These are phyloP conservation scores for Aspergillus nidulans DNA, from an alignment of 495 filamentous ascomycete genomes.

Conservation along the genomic window DNA sequence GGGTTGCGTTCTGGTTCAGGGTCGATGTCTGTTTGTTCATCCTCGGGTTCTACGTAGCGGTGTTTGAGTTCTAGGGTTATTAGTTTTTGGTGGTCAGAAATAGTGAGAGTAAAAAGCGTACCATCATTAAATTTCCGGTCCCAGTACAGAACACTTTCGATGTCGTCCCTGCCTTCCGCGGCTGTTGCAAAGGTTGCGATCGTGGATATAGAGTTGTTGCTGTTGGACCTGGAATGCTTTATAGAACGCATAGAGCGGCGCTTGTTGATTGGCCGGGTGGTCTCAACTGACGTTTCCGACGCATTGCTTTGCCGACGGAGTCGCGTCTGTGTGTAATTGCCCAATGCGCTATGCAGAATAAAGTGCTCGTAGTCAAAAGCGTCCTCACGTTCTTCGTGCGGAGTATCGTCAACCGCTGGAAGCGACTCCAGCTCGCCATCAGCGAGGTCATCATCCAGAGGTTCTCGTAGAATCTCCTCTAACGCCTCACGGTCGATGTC, in stretches of 20 bases:
- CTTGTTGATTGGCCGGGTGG: slow-evolving; percentile 47
- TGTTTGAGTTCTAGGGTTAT: slow-evolving; percentile 10
- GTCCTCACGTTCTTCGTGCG: slow-evolving; percentile 92
- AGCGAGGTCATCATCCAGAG: slow-evolving; percentile 35
- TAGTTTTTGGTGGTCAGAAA: not conserved
- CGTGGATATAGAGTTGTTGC: slow-evolving; percentile 67
- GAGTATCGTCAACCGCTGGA: slow-evolving; percentile 31
- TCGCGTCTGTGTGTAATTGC: slow-evolving; percentile 50
- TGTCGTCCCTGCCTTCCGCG: slow-evolving; percentile 51
- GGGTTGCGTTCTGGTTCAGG: slow-evolving; percentile 15
- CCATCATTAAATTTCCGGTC: slow-evolving; percentile 40
- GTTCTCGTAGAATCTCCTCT: slow-evolving; percentile 41
- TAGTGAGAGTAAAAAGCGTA: slow-evolving; percentile 7
- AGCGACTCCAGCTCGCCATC: slow-evolving; percentile 21
- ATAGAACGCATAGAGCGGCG: slow-evolving; percentile 14
- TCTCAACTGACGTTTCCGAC: slow-evolving; percentile 71
- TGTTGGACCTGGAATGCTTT: slow-evolving; percentile 45
- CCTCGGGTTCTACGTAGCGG: not conserved
- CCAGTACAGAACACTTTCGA: slow-evolving; percentile 40
- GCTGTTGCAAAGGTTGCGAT: slow-evolving; percentile 82
- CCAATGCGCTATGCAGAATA: slow-evolving; percentile 86
- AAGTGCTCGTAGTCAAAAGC: slow-evolving; percentile 97
- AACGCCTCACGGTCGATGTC: slow-evolving; percentile 49
- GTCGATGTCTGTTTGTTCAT: not conserved
- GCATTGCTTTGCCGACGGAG: slow-evolving; percentile 54